Conservation (phyloP, 345 rosid genomes). For the Syzygium grande region DNA sequence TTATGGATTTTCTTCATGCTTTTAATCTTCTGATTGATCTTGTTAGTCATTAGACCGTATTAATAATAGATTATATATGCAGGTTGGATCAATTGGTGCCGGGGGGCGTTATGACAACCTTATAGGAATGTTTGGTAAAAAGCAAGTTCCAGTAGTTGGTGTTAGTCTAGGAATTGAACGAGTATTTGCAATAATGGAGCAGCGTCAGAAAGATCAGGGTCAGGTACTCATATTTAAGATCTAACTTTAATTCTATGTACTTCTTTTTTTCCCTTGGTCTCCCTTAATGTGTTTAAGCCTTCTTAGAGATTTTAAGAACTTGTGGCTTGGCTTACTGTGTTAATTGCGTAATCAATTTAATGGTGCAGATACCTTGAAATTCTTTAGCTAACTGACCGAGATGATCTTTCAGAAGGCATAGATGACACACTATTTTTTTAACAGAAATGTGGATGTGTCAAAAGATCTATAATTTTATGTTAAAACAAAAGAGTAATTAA, state of each 20-base stretch:
- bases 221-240: slow-evolving; percentile 27
- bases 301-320: not conserved
- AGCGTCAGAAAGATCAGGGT: slow-evolving; percentile 46
- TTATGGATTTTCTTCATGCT: not conserved
- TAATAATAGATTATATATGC: slow-evolving; percentile 3
- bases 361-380: not conserved
- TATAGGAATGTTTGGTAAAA: slow-evolving; percentile 79
- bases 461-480: not conserved
- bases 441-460: not conserved
- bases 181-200: slow-evolving; percentile 84
- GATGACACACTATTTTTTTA: not conserved
- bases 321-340: not conserved
- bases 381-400: not conserved
- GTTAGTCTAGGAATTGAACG: slow-evolving; percentile 93
- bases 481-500: not conserved
- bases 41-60: not conserved
- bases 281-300: not conserved
- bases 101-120: slow-evolving; percentile 95
- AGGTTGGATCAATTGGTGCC: slow-evolving; percentile 97
- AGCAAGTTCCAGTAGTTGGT: slow-evolving; percentile 91
- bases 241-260: not conserved
- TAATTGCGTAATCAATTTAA: not conserved
- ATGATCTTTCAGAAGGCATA: not conserved
- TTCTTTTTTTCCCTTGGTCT: not conserved
- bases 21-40: not conserved